Conservation (phyloP, 306 rosid genomes). For the Amphicarpaea edgeworthii region DNA sequence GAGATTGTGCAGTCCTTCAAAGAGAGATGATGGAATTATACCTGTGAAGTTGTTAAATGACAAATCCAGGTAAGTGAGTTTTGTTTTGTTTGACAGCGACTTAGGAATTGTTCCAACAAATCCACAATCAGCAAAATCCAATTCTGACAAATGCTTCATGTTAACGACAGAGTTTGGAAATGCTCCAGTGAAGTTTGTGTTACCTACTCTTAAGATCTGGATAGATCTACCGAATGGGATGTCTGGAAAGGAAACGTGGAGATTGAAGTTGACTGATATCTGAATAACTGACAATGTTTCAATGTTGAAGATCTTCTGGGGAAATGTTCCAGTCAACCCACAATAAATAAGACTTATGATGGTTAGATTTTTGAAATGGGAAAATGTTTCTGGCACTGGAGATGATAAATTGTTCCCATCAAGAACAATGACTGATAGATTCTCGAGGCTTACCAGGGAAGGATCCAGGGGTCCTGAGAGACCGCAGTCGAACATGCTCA, state of each 20-base stretch:
- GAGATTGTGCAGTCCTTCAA: not conserved
- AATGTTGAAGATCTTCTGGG: conserved; percentile 20
- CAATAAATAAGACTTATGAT: not conserved
- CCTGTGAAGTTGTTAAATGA: conserved; percentile 34
- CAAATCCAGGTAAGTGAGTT: conserved; percentile 38
- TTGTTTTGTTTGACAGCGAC: conserved; percentile 40
- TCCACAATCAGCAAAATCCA: conserved; percentile 11
- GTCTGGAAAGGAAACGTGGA: conserved; percentile 36
- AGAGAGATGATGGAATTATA: conserved; percentile 29
- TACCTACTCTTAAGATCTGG: not conserved
- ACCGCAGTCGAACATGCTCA: conserved; percentile 24
- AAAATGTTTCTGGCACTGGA: no score
- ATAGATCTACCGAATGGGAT: conserved; percentile 19
- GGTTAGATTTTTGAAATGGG: not conserved
- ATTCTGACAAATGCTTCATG: not conserved
- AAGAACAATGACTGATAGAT: conserved; percentile 27
- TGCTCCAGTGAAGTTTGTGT: conserved; percentile 33
- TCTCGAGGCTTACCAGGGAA: not conserved
- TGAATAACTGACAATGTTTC: conserved; percentile 20
- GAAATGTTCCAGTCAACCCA: conserved; percentile 13
- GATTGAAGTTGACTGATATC: not conserved
- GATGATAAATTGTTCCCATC: not conserved
- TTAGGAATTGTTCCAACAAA: conserved; percentile 38
- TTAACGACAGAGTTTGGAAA: conserved; percentile 34
- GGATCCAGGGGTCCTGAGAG: conserved; percentile 44